Evolutionary conservation across 164 flowering plant genomes (phyloP).

Genomic region (Magnolia changhungtana): DNA sequence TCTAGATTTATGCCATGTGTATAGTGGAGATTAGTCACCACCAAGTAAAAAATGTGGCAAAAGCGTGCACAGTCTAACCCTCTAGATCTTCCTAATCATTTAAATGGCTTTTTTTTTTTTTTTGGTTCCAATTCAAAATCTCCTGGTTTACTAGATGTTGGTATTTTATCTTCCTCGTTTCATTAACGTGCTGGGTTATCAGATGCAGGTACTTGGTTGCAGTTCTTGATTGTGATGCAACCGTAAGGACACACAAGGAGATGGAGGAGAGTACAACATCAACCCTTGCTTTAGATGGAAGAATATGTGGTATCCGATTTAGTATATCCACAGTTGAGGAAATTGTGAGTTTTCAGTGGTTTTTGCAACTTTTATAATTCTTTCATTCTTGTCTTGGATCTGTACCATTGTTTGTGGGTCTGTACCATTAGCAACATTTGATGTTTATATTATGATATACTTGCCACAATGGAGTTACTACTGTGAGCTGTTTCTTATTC

Average conservation of each 20-base stretch:
- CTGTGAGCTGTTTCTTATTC: not conserved
- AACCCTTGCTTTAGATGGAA: constrained; percentile 4
- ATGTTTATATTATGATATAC: not conserved
- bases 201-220: not conserved
- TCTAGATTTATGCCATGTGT: no score
- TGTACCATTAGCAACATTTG: not conserved
- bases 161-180: not conserved
- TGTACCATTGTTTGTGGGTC: not conserved
- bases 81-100: no score
- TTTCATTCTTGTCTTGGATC: not conserved
- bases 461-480: not conserved
- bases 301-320: constrained; percentile 2
- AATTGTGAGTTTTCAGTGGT: constrained; percentile 8
- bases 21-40: no score
- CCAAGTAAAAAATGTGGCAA: no score
- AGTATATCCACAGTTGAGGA: constrained; percentile 9
- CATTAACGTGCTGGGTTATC: not conserved
- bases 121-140: no score
- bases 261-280: constrained; percentile 6
- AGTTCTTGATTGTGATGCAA: not conserved
- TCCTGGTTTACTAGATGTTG: no score
- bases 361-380: not conserved
- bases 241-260: not conserved
- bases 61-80: no score
- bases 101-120: no score